Percentiles rank a stretch among this genome's conserved stretches.
Evolutionary conservation across 805 yeast species (phyloP).

Genomic region (Suhomyces kilbournensis): DNA sequence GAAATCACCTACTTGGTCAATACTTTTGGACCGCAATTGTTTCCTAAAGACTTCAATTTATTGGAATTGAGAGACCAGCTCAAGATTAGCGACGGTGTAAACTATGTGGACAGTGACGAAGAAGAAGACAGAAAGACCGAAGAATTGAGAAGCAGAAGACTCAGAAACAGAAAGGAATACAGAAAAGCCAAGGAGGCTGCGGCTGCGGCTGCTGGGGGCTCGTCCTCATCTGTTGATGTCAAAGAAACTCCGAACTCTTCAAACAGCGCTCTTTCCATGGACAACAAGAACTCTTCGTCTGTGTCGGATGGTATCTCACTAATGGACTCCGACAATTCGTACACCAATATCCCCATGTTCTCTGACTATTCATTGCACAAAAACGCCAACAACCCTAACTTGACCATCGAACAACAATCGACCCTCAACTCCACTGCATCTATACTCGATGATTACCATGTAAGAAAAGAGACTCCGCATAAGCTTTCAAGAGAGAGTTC

Average conservation of each 20-base stretch:
- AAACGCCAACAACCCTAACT: conserved; percentile 22
- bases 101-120: conserved; percentile 42
- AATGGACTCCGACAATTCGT: conserved; percentile 58
- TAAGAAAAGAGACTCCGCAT: conserved; percentile 6
- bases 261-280: conserved; percentile 18
- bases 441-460: conserved; percentile 31
- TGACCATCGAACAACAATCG: conserved; percentile 23
- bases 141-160: conserved; percentile 44
- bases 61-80: conserved; percentile 43
- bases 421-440: conserved; percentile 28
- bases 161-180: conserved; percentile 23
- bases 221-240: conserved; percentile 1
- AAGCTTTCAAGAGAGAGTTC: conserved; percentile 21
- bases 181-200: conserved; percentile 12
- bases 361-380: conserved; percentile 45
- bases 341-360: conserved; percentile 64
- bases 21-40: conserved; percentile 76
- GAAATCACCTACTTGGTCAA: conserved; percentile 80
- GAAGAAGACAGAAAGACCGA: conserved; percentile 51
- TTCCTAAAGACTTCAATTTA: conserved; percentile 74
- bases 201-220: conserved; percentile 1
- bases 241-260: conserved; percentile 11
- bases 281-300: conserved; percentile 32
- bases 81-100: conserved; percentile 25
- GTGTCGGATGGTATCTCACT: conserved; percentile 60